Conservation (phyloP, 2,329 filamentous ascomycete genomes). For the Ascochyta pisi region DNA sequence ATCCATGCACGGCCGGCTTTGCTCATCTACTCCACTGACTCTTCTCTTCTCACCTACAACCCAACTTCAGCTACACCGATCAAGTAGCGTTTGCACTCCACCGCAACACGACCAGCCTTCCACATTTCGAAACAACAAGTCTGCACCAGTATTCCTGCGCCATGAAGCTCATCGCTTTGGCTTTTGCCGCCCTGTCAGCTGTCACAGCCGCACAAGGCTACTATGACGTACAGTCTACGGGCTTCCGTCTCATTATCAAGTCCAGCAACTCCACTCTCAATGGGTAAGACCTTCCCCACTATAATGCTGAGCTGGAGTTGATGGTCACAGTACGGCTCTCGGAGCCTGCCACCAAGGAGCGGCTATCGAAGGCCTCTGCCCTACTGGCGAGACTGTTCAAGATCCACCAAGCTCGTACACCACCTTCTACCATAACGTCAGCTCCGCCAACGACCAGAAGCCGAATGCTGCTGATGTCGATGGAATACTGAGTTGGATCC, state of each 20-base stretch:
- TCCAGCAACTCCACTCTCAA: constrained; percentile 27
- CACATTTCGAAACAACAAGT: neutral
- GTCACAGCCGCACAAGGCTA: constrained; percentile 15
- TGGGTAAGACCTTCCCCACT: constrained; percentile 11
- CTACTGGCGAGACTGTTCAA: constrained; percentile 4
- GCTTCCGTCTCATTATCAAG: constrained; percentile 33
- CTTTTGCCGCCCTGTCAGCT: constrained; percentile 11
- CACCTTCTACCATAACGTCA: constrained; percentile 40
- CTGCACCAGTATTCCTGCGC: neutral
- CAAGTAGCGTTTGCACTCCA: neutral
- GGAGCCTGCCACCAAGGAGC: constrained; percentile 54
- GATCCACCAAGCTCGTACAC: constrained; percentile 23
- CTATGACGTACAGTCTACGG: constrained; percentile 21
- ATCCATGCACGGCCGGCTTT: neutral
- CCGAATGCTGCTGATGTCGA: constrained; percentile 15
- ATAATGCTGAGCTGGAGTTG: neutral
- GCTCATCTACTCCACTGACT: neutral
- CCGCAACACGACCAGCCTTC: neutral
- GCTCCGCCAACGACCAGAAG: constrained; percentile 13
- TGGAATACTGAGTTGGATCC: constrained; percentile 25
- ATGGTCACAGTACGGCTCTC: constrained; percentile 20
- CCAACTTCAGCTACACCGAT: neutral
- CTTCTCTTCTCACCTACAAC: constrained; percentile 5
- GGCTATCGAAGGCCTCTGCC: constrained; percentile 52
- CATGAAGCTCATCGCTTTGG: constrained; percentile 16